phyloP scores from a whole-genome alignment of 2,329 filamentous ascomycete species.

The Pyrenochaeta sp. region DNA sequence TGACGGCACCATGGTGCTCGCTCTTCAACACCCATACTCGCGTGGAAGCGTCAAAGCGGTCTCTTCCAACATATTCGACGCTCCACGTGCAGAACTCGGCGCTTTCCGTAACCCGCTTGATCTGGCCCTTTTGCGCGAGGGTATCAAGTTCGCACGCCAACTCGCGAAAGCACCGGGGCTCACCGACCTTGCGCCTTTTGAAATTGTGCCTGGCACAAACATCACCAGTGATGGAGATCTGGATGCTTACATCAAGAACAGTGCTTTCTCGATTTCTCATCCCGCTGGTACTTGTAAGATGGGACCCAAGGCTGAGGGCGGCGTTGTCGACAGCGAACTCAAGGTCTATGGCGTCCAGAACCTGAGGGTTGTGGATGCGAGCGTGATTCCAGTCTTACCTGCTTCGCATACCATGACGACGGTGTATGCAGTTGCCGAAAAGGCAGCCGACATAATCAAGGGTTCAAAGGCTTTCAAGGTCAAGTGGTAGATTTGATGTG shows the following conservation, averaged over 20 bases:
- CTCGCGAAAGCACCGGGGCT: slow-evolving; percentile 20
- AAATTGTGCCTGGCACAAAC: slow-evolving; percentile 29
- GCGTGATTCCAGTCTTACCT: slow-evolving; percentile 27
- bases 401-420: slow-evolving; percentile 30
- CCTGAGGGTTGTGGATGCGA: slow-evolving; percentile 28
- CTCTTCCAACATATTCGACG: slow-evolving; percentile 30
- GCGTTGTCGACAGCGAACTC: slow-evolving; percentile 35
- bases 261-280: slow-evolving; percentile 30
- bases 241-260: slow-evolving; percentile 21
- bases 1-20: slow-evolving; percentile 25
- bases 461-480: background rate
- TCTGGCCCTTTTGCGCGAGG: slow-evolving; percentile 28
- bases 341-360: slow-evolving; percentile 37
- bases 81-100: slow-evolving; percentile 31
- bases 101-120: slow-evolving; percentile 37
- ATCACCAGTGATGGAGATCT: slow-evolving; percentile 28
- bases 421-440: slow-evolving; percentile 29
- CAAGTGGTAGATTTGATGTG: too few species aligned
- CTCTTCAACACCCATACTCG: slow-evolving; percentile 34
- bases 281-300: slow-evolving; percentile 37
- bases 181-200: slow-evolving; percentile 25
- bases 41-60: slow-evolving; percentile 34
- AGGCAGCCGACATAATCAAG: slow-evolving; percentile 23
- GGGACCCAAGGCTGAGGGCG: slow-evolving; percentile 34
- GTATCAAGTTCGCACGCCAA: slow-evolving; percentile 25